Evolutionary conservation across 1,284 basidiomycete species (phyloP).

Genomic region (Mycena citricolor): DNA sequence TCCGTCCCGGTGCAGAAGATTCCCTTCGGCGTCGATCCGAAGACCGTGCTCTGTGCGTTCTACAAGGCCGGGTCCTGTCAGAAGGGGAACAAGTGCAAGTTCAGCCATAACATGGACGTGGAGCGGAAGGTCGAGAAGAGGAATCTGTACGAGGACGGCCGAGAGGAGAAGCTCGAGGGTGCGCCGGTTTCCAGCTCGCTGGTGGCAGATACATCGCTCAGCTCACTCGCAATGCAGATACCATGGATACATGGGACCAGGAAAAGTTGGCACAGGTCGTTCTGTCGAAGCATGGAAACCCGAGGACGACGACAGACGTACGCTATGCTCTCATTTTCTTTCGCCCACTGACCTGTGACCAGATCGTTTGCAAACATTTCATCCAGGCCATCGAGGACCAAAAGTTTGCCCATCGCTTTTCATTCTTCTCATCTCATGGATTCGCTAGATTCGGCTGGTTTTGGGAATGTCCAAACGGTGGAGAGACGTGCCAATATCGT

Average conservation of each 20-base stretch:
- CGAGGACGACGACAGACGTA: conserved; percentile 90
- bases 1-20: conserved; percentile 83
- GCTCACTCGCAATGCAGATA: conserved; percentile 60
- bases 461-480: conserved; percentile 88
- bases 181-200: conserved; percentile 28
- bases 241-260: conserved; percentile 99
- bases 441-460: conserved; percentile 82
- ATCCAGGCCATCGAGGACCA: conserved; percentile 95
- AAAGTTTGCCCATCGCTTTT: conserved; percentile 54
- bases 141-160: conserved; percentile 89
- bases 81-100: conserved; percentile 93
- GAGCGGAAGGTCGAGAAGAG: conserved; percentile 94
- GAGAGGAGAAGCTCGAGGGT: conserved; percentile 82
- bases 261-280: conserved; percentile 89
- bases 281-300: conserved; percentile 86
- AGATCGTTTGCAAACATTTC: conserved; percentile 98
- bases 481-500: conserved; percentile 85
- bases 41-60: conserved; percentile 86
- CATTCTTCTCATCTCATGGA: not conserved
- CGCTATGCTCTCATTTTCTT: conserved; percentile 30
- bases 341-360: conserved; percentile 6
- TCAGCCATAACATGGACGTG: conserved; percentile 89
- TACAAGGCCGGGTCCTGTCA: conserved; percentile 89
- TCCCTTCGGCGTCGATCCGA: conserved; percentile 94
- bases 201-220: conserved; percentile 10